Conservation (phyloP, 441 rosid genomes). For the Populus trichocarpa region DNA sequence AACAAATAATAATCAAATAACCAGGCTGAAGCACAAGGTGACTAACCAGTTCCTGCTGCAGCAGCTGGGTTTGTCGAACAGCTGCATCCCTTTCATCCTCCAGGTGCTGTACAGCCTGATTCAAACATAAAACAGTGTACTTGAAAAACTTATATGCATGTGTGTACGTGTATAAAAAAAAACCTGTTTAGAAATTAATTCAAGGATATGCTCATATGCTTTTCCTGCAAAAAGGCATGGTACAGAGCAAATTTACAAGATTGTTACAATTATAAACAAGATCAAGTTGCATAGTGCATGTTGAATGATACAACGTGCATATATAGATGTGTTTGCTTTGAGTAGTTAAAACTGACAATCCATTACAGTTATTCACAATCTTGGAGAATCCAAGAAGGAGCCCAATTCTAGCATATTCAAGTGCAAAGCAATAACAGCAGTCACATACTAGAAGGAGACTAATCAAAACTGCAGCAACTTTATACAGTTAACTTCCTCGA, state of each 20-base stretch:
- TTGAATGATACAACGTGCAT: neutral
- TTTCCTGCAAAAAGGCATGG: neutral
- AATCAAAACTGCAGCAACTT: neutral
- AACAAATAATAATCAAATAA: neutral
- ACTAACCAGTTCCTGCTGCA: constrained; percentile 82
- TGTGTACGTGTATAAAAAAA: neutral
- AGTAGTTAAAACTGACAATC: neutral
- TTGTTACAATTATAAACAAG: neutral
- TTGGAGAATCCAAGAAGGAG: neutral
- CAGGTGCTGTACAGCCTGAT: constrained; percentile 62
- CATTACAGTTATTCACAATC: neutral
- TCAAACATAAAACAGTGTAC: constrained; percentile 13
- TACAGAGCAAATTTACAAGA: neutral
- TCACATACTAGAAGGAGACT: neutral
- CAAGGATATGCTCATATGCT: neutral
- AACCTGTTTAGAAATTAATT: neutral
- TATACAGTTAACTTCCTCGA: neutral
- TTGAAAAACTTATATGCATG: neutral
- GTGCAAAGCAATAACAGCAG: neutral
- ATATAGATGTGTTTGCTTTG: neutral
- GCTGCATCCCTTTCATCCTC: constrained; percentile 86
- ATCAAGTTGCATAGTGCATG: neutral
- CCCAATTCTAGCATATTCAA: neutral
- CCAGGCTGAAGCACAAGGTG: neutral
- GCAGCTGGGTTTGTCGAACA: constrained; percentile 60